These are phyloP conservation scores for Tephrocybe sp. DNA, from an alignment of 768 basidiomycete species.

Conservation along the genomic window DNA sequence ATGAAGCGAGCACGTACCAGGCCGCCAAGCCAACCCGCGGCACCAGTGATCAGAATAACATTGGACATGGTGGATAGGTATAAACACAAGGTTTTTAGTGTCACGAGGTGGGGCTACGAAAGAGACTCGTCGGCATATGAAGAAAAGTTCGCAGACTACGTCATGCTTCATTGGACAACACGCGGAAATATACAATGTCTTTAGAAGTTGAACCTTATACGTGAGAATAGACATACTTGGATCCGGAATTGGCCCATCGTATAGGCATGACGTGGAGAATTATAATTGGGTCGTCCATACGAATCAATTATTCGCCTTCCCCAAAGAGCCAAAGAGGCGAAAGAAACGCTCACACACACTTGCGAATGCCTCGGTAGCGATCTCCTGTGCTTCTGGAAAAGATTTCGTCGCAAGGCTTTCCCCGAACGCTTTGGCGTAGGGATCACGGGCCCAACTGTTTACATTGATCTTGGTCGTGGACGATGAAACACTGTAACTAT, in stretches of 20 bases:
- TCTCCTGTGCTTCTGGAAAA: slow-evolving; percentile 45
- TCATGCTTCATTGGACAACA: background rate
- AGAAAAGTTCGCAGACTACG: background rate
- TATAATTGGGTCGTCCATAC: background rate
- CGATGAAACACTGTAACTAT: background rate
- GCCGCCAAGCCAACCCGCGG: slow-evolving; percentile 38
- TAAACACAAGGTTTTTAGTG: too few species aligned
- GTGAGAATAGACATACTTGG: too few species aligned
- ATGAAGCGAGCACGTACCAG: slow-evolving; percentile 26
- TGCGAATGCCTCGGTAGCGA: slow-evolving; percentile 41
- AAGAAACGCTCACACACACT: slow-evolving; percentile 40
- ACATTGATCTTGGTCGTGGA: slow-evolving; percentile 36
- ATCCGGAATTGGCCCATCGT: too few species aligned
- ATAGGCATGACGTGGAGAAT: background rate
- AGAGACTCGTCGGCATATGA: background rate
- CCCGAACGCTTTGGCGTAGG: slow-evolving; percentile 35
- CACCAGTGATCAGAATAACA: slow-evolving; percentile 43
- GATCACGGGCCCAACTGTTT: slow-evolving; percentile 46
- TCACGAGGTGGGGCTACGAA: too few species aligned
- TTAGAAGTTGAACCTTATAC: too few species aligned
- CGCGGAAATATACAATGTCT: background rate
- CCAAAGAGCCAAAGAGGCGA: slow-evolving; percentile 37
- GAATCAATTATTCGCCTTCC: slow-evolving; percentile 29
- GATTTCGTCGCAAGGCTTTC: slow-evolving; percentile 31
- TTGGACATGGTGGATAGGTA: slow-evolving; percentile 21